These are phyloP conservation scores for Cucurbita maxima DNA, from an alignment of 306 rosid genomes.

Conservation along the genomic window DNA sequence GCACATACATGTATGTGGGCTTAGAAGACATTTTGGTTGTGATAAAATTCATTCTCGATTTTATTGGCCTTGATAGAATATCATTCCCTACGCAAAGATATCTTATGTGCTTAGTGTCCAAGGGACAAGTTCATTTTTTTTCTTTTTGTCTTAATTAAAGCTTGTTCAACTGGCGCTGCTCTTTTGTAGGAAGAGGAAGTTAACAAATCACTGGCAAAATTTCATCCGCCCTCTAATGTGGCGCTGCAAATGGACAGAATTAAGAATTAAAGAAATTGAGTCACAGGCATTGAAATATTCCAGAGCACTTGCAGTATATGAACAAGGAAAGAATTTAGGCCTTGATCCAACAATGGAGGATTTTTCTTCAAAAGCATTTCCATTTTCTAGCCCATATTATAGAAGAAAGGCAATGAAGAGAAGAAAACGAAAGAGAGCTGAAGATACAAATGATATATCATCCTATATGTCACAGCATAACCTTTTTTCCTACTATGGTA, in stretches of 20 bases:
- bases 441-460: constrained; percentile 31
- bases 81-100: too few relatives aligned
- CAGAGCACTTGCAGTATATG: constrained; percentile 35
- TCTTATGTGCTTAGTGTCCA: too few relatives aligned
- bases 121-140: too few relatives aligned
- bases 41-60: too few relatives aligned
- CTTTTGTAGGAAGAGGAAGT: constrained; percentile 53
- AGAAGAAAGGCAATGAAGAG: constrained; percentile 45
- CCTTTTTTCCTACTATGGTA: constrained; percentile 58
- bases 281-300: constrained; percentile 43
- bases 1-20: too few relatives aligned
- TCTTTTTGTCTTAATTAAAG: too few relatives aligned
- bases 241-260: constrained; percentile 87
- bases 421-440: constrained; percentile 54
- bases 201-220: constrained; percentile 81
- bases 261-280: constrained; percentile 56
- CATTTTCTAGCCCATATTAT: constrained; percentile 25
- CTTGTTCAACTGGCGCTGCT: constrained; percentile 9
- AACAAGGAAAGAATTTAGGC: constrained; percentile 21
- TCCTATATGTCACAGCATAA: constrained; percentile 43
- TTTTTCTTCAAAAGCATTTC: constrained; percentile 30
- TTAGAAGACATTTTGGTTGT: too few relatives aligned
- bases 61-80: too few relatives aligned
- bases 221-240: constrained; percentile 70
- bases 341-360: constrained; percentile 27